A percentile compares a stretch with the other conserved stretches of the same genome.
Conservation (phyloP, 1,284 basidiomycete species). For the Schizophyllum commune region DNA sequence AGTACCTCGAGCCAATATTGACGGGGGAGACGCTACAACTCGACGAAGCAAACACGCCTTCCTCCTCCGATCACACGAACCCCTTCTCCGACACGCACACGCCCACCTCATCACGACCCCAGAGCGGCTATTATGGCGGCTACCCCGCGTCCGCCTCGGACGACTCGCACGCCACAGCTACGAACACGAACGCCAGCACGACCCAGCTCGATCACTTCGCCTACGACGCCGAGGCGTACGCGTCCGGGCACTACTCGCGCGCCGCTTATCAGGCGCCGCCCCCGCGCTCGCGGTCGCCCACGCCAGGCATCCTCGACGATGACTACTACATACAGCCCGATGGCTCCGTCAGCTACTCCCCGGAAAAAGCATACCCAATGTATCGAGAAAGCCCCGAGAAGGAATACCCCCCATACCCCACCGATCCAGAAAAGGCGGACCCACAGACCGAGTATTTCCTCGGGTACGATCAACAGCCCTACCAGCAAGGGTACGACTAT, state of each 20-base stretch:
- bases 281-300: slow-evolving; percentile 64
- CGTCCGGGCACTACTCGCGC: slow-evolving; percentile 51
- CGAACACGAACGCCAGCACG: slow-evolving; percentile 17
- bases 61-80: slow-evolving; percentile 1
- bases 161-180: slow-evolving; percentile 18
- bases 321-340: slow-evolving; percentile 52
- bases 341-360: slow-evolving; percentile 41
- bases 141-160: neutral
- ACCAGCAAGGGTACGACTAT: slow-evolving; percentile 8
- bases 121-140: too few species aligned
- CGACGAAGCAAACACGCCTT: slow-evolving; percentile 16
- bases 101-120: neutral
- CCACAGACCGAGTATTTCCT: neutral
- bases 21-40: slow-evolving; percentile 43
- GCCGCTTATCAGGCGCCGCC: slow-evolving; percentile 28
- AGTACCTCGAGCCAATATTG: slow-evolving; percentile 38
- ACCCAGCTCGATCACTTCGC: slow-evolving; percentile 37
- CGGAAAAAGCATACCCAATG: slow-evolving; percentile 3
- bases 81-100: slow-evolving; percentile 15
- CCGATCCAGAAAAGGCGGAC: slow-evolving; percentile 24
- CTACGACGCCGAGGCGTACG: slow-evolving; percentile 57
- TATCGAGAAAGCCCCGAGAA: slow-evolving; percentile 25
- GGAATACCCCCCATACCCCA: slow-evolving; percentile 2
- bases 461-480: slow-evolving; percentile 11
- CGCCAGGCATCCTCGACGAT: slow-evolving; percentile 62